Evolutionary conservation across 805 yeast species (phyloP), one percentile per base, ranked within the genome.

Genomic region (Starmerella apicola): DNA sequence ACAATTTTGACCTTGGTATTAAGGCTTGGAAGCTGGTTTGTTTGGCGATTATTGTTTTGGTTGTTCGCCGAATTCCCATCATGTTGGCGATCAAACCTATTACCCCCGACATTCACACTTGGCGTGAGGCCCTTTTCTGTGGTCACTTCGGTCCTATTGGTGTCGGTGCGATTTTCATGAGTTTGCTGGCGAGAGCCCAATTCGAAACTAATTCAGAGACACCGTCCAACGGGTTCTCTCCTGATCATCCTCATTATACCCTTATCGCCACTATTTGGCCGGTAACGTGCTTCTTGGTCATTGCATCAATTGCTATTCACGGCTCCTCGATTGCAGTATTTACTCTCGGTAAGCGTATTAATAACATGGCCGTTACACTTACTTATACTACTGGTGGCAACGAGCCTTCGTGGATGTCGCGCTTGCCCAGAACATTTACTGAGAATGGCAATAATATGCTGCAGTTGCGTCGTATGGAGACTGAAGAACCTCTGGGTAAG

Each of bases 91-190:
- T 81, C 36, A 81, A 81, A 53, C 85, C 88, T 0, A 56, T 84
- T 19, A 78, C 83, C 1, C 95, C 95, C 0, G 95, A 85, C 56
- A 72, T 85, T 29, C 77, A 83, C 52, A 72, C 83, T 9, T 85
- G 95, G 94, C 74, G 94, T 58, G 96, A 85, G 58, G 95, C 95
- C 0, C 57, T 85, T 3, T 86, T 86, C 59, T 83, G 93, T 58
- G 95, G 95, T 17, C 95, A 85, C 62, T 85, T 86, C 59, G 96
- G 96, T 15, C 95, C 96, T 2, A 82, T 86, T 54, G 96, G 96
- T 35, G 95, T 85, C 18, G 95, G 95, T 42, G 94, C 94, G 1
- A 67, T 85, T 6, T 84, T 81, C 59, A 88, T 91, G 31, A 77
- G 82, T 5, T 76, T 85, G 36, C 64, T 84, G 46, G 83, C 94